These are phyloP conservation scores for Ephemerocybe angulata DNA, from an alignment of 768 basidiomycete genomes.

Conservation along the genomic window DNA sequence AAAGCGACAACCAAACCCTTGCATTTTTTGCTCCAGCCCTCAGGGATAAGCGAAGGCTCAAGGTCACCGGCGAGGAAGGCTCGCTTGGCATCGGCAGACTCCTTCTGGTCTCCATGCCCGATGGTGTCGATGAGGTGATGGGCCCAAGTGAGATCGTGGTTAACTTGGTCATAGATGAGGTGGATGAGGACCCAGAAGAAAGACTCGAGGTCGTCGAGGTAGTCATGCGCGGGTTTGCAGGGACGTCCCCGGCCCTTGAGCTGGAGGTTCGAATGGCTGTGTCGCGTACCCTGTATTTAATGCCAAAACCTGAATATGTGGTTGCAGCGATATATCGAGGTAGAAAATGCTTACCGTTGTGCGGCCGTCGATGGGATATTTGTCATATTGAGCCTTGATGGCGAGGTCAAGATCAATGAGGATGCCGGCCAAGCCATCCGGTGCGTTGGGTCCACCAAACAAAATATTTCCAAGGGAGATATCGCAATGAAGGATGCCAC, in stretches of 20 bases:
- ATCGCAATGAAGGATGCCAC: not conserved
- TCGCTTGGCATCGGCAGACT: no score
- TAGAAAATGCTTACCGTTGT: no score
- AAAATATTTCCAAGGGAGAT: not conserved
- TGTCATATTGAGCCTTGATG: no score
- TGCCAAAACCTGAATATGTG: not conserved
- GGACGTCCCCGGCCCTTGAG: not conserved
- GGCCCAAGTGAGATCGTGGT: no score
- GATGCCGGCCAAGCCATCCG: not conserved
- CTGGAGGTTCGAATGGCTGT: not conserved
- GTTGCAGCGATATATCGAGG: not conserved
- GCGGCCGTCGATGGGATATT: not conserved
- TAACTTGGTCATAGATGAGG: no score
- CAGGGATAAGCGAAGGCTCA: no score
- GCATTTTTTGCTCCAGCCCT: no score
- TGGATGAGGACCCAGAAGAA: not conserved
- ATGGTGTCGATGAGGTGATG: no score
- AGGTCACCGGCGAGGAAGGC: no score
- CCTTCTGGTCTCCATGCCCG: no score
- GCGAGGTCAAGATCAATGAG: not conserved
- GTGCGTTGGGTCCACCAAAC: not conserved
- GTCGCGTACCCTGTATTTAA: not conserved
- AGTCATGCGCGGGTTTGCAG: not conserved
- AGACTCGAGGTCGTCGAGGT: not conserved
- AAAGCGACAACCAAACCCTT: no score